Percentiles rank a stretch among this genome's conserved stretches.
phyloP scores from a whole-genome alignment of 2,329 filamentous ascomycete species.

The Talaromyces sp. region DNA sequence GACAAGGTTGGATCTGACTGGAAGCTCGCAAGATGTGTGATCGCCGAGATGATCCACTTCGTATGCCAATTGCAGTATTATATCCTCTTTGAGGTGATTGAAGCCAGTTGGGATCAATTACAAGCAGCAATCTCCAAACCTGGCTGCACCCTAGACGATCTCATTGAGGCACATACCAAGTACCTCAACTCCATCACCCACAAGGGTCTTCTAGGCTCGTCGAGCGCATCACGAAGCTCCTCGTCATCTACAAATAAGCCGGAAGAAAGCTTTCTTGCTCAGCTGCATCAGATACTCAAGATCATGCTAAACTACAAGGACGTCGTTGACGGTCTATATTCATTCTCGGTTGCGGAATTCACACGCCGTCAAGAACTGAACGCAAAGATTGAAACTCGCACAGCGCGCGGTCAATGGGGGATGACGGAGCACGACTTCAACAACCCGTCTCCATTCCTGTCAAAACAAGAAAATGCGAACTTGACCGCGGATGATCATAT shows the following conservation, averaged over 20 bases:
- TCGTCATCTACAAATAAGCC: slow-evolving; percentile 50
- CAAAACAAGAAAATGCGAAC: slow-evolving; percentile 30
- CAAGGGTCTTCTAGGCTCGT: slow-evolving; percentile 81
- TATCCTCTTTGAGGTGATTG: slow-evolving; percentile 97
- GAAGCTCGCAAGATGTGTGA: slow-evolving; percentile 81
- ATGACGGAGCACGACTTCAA: slow-evolving; percentile 53
- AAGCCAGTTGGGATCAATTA: slow-evolving; percentile 88
- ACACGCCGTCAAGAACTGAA: slow-evolving; percentile 82
- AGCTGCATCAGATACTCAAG: slow-evolving; percentile 87
- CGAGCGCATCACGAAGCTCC: slow-evolving; percentile 25
- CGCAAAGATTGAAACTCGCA: slow-evolving; percentile 65
- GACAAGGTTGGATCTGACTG: slow-evolving; percentile 72
- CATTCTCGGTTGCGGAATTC: slow-evolving; percentile 91
- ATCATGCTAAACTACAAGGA: slow-evolving; percentile 93
- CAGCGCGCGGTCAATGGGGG: slow-evolving; percentile 62
- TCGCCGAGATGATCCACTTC: slow-evolving; percentile 98
- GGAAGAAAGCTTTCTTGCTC: slow-evolving; percentile 79
- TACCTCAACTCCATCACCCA: slow-evolving; percentile 94
- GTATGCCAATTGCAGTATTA: slow-evolving; percentile 97
- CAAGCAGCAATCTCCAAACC: slow-evolving; percentile 78
- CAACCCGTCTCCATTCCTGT: slow-evolving; percentile 24
- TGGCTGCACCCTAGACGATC: slow-evolving; percentile 86
- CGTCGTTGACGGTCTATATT: slow-evolving; percentile 88
- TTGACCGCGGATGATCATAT: slow-evolving; percentile 54
- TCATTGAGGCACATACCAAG: slow-evolving; percentile 84